Base-by-base conservation (phyloP, 1,284 basidiomycete genomes). In the Tremellales sp. region DNA sequence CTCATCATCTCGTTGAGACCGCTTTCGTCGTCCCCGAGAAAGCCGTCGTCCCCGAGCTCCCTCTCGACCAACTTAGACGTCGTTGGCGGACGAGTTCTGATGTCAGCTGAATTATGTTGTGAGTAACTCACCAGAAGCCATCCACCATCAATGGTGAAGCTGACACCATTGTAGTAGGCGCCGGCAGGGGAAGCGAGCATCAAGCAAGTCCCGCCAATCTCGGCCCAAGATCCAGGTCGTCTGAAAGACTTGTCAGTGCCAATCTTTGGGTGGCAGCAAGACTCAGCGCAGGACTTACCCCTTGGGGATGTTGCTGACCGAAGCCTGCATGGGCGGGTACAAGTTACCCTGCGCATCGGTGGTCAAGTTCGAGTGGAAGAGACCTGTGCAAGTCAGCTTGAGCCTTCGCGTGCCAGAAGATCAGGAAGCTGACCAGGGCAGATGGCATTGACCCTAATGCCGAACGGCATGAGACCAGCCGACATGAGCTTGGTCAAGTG, bases 401-500 rank as follows among this genome's bases (percentile, higher is more conserved):
- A 19, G 43, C 17, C 11, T 10, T 40, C 15, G 31, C n/a, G 19
- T 17, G 26, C 13, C 21, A 33, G 21, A 23, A 33, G n/a, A 48
- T 5, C 15, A 43, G 15, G n/a, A 5, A 7, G 41, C 55, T 40
- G 19, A 52, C 64, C 65, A 6, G 65, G 65, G 2, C 35, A 35
- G 40, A 67, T 42, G 17, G 54, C 49, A 48, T 65, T 64, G 51
- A 62, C 61, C 21, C 64, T 41, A 50, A 67, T 58, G 26, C 60
- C 60, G 49, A 57, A 62, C 10, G 63, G 59, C 15, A 53, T 46
- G 3, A 66, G 53, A 33, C 51, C 55, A n/a, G 60, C 60, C 5
- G 64, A 60, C 57, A 66, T 54, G 23, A 64, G 52, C 21, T 43
- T 22, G 5, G 64, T 62, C 21, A 66, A 46, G 33, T 66, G 64